Base-by-base conservation (phyloP, 2,329 filamentous ascomycete genomes). In the Aspergillus sergii region DNA sequence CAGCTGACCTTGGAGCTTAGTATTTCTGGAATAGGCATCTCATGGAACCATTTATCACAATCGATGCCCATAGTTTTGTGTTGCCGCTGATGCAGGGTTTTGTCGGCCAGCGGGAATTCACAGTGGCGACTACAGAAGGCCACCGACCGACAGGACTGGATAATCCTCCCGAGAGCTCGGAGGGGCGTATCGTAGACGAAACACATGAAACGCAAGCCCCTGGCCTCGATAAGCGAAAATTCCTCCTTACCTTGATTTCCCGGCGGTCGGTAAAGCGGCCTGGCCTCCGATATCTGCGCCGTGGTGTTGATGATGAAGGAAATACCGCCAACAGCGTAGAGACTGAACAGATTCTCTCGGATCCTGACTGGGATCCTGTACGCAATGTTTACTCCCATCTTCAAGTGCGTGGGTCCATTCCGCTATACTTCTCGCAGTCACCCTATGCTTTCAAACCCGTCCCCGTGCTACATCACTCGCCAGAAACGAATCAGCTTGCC, bases 11-110 rank as follows among this genome's bases (percentile, higher is more conserved):
- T 55, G 57, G 48, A 32, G 48, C 43, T 4, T 64, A 88, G 74
- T 98, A 90, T 78, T 98, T 97, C 76, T 99, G 95, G 94, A 99
- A 99, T 72, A 85, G 85, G 30, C 84, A 93, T 73, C 84, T 97
- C 16, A 80, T 92, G 30, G 79, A 85, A 32, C 89, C 91, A 0
- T 93, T 99, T 65, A 86, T 93, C 55, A 85, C 91, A 21, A 84
- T 86, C n/a, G 89, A 91, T 0, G 87, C 92, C 26, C 87, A 93
- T 69, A 81, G 83, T 0, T 85, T 96, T 59, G 84, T 91, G 1
- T 79, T 98, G 26, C 95, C 95, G 2, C 71, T 99, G 4, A 91
- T 99, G 79, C 95, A 98, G 78, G 95, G 95, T 0, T 99, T 98
- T 70, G 88, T 99, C 23, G 94, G 94, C 1, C 95, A 98, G 77